Base-by-base conservation (phyloP, 2,329 filamentous ascomycete genomes). In the Gnomoniopsis sp. region DNA sequence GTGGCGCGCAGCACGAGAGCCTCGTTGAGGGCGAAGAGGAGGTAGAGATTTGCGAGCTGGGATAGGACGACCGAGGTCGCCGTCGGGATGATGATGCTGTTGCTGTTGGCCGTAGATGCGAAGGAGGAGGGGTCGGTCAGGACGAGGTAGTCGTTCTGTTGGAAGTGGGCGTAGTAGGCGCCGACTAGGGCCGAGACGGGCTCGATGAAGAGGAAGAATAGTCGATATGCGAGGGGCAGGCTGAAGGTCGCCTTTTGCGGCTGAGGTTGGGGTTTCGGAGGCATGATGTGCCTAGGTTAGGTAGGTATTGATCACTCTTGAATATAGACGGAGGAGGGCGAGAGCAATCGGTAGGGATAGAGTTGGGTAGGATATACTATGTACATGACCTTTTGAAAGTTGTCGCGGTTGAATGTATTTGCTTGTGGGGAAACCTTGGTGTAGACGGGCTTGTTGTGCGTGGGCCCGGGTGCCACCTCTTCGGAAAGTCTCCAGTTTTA, bases 151-250 rank as follows among this genome's bases (percentile, higher is more conserved):
- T 72, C 73, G 3, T 68, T 65, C 56, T 83, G 79, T 21, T 71
- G 73, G 63, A 79, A 77, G 64, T 83, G 77, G 23, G 77, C 76
- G 68, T 72, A 82, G 69, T 74, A 83, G 34, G 81, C 82, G 49
- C 81, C 81, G 6, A 75, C 74, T 22, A 83, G 74, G 26, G 81
- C 81, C 0, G 79, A 80, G 52, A 82, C 63, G 46, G 82, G 82
- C 72, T 93, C 90, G 67, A 93, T 76, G 68, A 87, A 79, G 62
- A 92, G 84, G 75, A 93, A 93, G 77, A 93, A 91, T 69, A 87
- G 65, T 59, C 82, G 81, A 75, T 93, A 93, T 62, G 78, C 64
- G 38, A 80, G 65, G 22, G 88, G 88, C 41, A 90, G 79, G 57
- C 70, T 70, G 62, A 80, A 75, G 49, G 76, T 75, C 2, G 49